Evolutionary conservation across 805 yeast genomes (phyloP).

Genomic region (Lipomyces oligophaga): DNA sequence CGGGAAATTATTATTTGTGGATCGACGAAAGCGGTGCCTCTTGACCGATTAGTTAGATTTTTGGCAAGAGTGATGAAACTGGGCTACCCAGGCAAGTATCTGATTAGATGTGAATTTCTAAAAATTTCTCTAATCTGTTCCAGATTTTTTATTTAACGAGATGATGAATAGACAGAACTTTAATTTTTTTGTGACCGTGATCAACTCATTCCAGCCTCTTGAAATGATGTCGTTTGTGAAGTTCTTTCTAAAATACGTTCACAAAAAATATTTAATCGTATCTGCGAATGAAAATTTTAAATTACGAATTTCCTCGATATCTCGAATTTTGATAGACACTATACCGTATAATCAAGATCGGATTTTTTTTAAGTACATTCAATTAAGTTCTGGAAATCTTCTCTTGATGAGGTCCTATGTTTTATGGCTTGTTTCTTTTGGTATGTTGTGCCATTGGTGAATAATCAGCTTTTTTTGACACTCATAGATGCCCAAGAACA

Average conservation of each 20-base stretch:
- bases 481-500: constrained; percentile 12
- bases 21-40: not conserved
- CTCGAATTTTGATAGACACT: constrained; percentile 3
- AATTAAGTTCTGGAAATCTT: constrained; percentile 1
- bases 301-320: constrained; percentile 3
- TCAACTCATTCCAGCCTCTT: not conserved
- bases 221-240: constrained; percentile 7
- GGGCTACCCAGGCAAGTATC: constrained; percentile 7
- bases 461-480: not conserved
- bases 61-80: constrained; percentile 5
- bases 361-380: constrained; percentile 3
- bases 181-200: not conserved
- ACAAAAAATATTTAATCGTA: constrained; percentile 2
- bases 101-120: not conserved
- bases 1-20: constrained; percentile 1
- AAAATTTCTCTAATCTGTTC: not conserved
- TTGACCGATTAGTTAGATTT: constrained; percentile 3
- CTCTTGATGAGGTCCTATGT: constrained; percentile 9
- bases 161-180: constrained; percentile 2
- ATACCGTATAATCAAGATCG: constrained; percentile 6
- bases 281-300: not conserved
- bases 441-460: not conserved
- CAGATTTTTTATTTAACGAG: constrained; percentile 5
- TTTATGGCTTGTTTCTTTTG: constrained; percentile 17
- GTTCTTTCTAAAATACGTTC: constrained; percentile 6